Evolutionary conservation across 208 protist species (phyloP).

Genomic region (Wallacemonas sp.): DNA sequence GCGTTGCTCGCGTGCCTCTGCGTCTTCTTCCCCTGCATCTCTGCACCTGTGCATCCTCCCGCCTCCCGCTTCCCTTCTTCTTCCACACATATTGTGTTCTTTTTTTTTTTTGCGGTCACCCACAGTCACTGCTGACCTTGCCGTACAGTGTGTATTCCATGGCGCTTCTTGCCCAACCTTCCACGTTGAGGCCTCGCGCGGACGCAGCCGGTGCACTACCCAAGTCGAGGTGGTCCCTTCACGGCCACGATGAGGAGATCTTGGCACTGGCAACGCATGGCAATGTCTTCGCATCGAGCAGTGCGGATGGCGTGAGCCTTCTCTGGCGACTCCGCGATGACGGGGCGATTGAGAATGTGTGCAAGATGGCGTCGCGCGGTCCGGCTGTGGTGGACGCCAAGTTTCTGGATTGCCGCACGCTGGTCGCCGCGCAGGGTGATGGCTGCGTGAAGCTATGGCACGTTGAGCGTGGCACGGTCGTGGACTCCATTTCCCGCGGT

Average conservation of each 20-base stretch:
- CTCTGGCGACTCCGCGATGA: constrained; percentile 45
- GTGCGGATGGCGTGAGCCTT: constrained; percentile 48
- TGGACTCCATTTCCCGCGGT: constrained; percentile 33
- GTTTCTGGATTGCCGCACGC: constrained; percentile 37
- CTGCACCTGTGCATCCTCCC: background rate
- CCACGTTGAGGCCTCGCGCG: constrained; percentile 1
- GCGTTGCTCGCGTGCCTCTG: too few relatives aligned
- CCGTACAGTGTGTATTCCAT: constrained; percentile 26
- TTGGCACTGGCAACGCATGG: constrained; percentile 34
- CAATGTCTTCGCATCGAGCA: constrained; percentile 65
- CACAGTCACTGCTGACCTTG: too few relatives aligned
- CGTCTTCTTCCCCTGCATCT: too few relatives aligned
- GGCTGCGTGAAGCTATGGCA: constrained; percentile 64
- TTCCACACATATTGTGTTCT: constrained; percentile 3
- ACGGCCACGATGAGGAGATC: constrained; percentile 67
- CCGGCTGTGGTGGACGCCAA: constrained; percentile 55
- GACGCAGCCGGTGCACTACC: background rate
- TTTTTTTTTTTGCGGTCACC: constrained; percentile 9
- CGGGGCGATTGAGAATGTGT: constrained; percentile 46
- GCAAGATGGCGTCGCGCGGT: constrained; percentile 54
- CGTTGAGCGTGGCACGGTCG: constrained; percentile 46
- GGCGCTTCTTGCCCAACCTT: constrained; percentile 39
- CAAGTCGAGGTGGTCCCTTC: constrained; percentile 47
- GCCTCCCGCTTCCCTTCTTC: constrained; percentile 5
- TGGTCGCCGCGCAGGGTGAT: constrained; percentile 76